Conservation (phyloP, 192 early-diverging fungal species). For the Gigaspora rosea region DNA sequence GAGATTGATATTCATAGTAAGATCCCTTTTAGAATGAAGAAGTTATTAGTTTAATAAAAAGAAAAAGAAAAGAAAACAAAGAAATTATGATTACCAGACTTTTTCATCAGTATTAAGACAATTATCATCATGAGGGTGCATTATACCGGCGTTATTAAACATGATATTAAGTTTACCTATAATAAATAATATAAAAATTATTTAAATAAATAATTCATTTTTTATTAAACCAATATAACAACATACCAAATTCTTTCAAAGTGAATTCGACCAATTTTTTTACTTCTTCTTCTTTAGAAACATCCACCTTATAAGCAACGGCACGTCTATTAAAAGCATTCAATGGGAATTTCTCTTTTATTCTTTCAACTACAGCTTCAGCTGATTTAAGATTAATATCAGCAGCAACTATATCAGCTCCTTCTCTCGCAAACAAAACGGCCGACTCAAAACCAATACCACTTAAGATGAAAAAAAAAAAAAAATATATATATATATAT, state of each 20-base stretch:
- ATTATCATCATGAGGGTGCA: slow-evolving; percentile 79
- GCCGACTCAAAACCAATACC: slow-evolving; percentile 80
- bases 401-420: slow-evolving; percentile 73
- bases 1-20: slow-evolving; percentile 80
- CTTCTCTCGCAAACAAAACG: slow-evolving; percentile 77
- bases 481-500: too few relatives aligned
- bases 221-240: not conserved
- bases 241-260: slow-evolving; percentile 67
- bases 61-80: not conserved
- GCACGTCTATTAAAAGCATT: slow-evolving; percentile 42
- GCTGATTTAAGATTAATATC: slow-evolving; percentile 73
- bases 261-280: slow-evolving; percentile 65
- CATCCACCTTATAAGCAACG: slow-evolving; percentile 66
- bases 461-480: slow-evolving; percentile 42
- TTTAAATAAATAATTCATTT: not conserved
- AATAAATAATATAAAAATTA: not conserved
- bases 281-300: slow-evolving; percentile 73
- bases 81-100: slow-evolving; percentile 66
- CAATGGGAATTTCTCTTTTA: slow-evolving; percentile 43
- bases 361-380: slow-evolving; percentile 52
- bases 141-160: slow-evolving; percentile 91
- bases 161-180: slow-evolving; percentile 75
- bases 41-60: not conserved
- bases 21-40: slow-evolving; percentile 46
- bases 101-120: slow-evolving; percentile 73